Conservation (phyloP, 2,329 filamentous ascomycete genomes). For the Arachnopeziza araneosa region DNA sequence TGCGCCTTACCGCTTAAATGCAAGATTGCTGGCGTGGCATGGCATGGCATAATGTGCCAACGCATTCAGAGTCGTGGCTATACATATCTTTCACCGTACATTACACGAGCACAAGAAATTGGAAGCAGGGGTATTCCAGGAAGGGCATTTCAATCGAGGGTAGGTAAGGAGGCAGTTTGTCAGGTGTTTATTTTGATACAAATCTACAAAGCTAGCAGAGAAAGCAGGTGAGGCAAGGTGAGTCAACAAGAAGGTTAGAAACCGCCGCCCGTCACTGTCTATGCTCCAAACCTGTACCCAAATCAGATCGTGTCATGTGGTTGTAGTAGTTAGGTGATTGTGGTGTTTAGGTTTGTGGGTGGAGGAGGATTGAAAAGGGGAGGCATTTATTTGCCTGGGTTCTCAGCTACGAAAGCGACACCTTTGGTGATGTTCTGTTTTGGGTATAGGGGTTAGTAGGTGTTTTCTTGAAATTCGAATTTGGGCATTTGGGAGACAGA, state of each 20-base stretch:
- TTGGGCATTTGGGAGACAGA: slow-evolving; percentile 7
- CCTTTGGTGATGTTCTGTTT: slow-evolving; percentile 87
- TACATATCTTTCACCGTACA: neutral
- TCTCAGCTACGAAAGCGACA: slow-evolving; percentile 52
- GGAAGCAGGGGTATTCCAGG: no score
- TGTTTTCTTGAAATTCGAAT: neutral
- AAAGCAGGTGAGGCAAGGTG: neutral
- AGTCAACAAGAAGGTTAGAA: neutral
- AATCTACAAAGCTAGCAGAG: neutral
- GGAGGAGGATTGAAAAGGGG: neutral
- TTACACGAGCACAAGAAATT: neutral
- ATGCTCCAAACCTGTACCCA: neutral
- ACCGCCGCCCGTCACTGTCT: neutral
- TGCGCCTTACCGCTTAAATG: no score
- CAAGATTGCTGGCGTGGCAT: no score
- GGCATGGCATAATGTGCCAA: no score
- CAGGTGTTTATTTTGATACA: neutral
- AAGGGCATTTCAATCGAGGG: no score
- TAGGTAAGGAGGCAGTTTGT: neutral
- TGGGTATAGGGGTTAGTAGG: slow-evolving; percentile 27
- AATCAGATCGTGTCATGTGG: neutral
- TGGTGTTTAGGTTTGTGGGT: neutral
- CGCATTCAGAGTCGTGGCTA: no score
- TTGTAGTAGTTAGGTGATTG: neutral
- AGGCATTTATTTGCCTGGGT: slow-evolving; percentile 52